Percentiles rank a stretch among this genome's conserved stretches.
Evolutionary conservation across 768 basidiomycete genomes (phyloP).

Genomic region (Lentinus tigrinus): DNA sequence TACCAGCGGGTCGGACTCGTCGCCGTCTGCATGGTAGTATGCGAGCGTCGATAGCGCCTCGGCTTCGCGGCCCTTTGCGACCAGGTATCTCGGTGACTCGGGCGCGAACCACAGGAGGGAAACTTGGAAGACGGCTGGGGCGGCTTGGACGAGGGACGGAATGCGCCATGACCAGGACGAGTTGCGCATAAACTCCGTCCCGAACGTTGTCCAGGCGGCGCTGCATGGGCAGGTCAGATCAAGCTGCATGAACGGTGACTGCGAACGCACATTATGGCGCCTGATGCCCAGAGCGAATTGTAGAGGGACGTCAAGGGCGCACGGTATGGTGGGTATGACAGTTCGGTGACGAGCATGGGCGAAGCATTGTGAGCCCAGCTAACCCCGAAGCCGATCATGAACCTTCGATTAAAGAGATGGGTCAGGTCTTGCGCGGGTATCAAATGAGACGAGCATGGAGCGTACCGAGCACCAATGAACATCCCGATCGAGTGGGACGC

Average conservation of each 20-base stretch:
- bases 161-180: constrained; percentile 79
- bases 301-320: constrained; percentile 75
- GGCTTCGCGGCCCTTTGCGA: constrained; percentile 70
- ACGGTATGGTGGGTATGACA: constrained; percentile 84
- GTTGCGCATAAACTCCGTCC: constrained; percentile 65
- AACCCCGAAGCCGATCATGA: constrained; percentile 75
- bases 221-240: constrained; percentile 5
- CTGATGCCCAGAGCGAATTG: constrained; percentile 87
- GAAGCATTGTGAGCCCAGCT: constrained; percentile 76
- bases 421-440: neutral
- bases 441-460: constrained; percentile 4
- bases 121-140: constrained; percentile 69
- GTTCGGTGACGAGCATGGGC: constrained; percentile 81
- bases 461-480: constrained; percentile 77
- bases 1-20: constrained; percentile 67
- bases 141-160: constrained; percentile 69
- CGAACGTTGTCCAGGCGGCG: constrained; percentile 83
- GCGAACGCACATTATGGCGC: constrained; percentile 63
- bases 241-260: no score
- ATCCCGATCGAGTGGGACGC: constrained; percentile 67
- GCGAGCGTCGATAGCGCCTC: constrained; percentile 71
- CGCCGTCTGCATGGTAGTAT: constrained; percentile 81
- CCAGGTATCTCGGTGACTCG: constrained; percentile 82
- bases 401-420: constrained; percentile 37
- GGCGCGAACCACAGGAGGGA: constrained; percentile 66